Conservation (phyloP, 495 filamentous ascomycete genomes). For the Glutinoglossum americanum region DNA sequence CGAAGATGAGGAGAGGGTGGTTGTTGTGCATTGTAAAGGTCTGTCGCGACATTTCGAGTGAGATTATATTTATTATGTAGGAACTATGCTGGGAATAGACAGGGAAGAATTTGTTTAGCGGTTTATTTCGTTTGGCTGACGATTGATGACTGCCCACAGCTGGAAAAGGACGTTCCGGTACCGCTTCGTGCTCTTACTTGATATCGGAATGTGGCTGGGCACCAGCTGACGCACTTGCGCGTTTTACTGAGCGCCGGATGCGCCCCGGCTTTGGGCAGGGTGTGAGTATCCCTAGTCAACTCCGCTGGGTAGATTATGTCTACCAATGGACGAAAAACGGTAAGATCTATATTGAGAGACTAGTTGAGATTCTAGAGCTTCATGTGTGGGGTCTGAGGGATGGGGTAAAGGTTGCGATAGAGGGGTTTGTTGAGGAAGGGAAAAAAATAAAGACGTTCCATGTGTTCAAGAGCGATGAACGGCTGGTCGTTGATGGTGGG, state of each 20-base stretch:
- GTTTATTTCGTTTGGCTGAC: background rate
- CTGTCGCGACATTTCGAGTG: background rate
- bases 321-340: slow-evolving; percentile 57
- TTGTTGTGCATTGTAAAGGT: slow-evolving; percentile 79
- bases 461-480: slow-evolving; percentile 51
- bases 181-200: slow-evolving; percentile 64
- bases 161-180: slow-evolving; percentile 88
- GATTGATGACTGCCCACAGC: slow-evolving; percentile 20
- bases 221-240: slow-evolving; percentile 48
- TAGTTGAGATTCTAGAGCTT: slow-evolving; percentile 68
- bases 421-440: slow-evolving; percentile 72
- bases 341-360: slow-evolving; percentile 66
- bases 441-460: slow-evolving; percentile 71
- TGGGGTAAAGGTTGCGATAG: slow-evolving; percentile 69
- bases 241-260: slow-evolving; percentile 82
- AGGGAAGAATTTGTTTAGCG: background rate
- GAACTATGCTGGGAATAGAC: background rate
- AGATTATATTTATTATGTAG: background rate
- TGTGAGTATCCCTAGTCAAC: slow-evolving; percentile 81
- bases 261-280: slow-evolving; percentile 67
- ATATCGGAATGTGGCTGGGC: slow-evolving; percentile 82
- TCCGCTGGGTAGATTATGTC: slow-evolving; percentile 76
- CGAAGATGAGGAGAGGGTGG: slow-evolving; percentile 39
- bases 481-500: slow-evolving; percentile 31
- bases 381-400: slow-evolving; percentile 78